Conservation (phyloP, 306 rosid genomes). For the Pyrus bretschneideri region DNA sequence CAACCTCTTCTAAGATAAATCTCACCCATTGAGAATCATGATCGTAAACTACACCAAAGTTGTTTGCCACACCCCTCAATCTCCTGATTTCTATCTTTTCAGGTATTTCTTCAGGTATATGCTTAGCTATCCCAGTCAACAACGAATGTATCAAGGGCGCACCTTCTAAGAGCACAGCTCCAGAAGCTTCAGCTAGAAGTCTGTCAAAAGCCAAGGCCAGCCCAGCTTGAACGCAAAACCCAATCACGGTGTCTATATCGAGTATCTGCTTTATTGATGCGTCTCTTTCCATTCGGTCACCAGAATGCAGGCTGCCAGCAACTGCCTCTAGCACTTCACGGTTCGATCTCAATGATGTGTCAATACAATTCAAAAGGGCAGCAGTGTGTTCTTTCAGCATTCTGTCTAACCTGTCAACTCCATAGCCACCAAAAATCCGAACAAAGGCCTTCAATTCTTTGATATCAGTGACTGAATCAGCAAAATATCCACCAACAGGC, state of each 20-base stretch:
- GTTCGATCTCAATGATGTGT: slow-evolving; percentile 80
- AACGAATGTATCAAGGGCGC: slow-evolving; percentile 85
- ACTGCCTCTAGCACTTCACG: slow-evolving; percentile 81
- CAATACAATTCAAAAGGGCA: slow-evolving; percentile 95
- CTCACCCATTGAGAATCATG: slow-evolving; percentile 91
- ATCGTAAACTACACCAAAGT: slow-evolving; percentile 56
- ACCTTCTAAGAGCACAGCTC: slow-evolving; percentile 78
- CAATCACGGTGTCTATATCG: slow-evolving; percentile 80
- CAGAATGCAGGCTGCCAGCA: slow-evolving; percentile 79
- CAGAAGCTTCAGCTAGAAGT: slow-evolving; percentile 84
- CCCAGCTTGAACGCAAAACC: slow-evolving; percentile 92
- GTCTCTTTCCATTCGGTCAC: slow-evolving; percentile 85
- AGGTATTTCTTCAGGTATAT: slow-evolving; percentile 77
- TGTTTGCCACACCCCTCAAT: slow-evolving; percentile 78
- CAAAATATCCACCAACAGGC: slow-evolving; percentile 99
- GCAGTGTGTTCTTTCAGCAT: slow-evolving; percentile 98
- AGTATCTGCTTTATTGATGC: slow-evolving; percentile 78
- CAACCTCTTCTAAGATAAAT: slow-evolving; percentile 85
- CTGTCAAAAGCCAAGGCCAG: slow-evolving; percentile 80
- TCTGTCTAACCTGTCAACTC: slow-evolving; percentile 87
- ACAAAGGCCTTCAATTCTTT: slow-evolving; percentile 83
- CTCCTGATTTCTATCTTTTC: slow-evolving; percentile 74
- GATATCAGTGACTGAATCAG: slow-evolving; percentile 91
- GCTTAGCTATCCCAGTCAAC: slow-evolving; percentile 66
- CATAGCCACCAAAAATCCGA: slow-evolving; percentile 90